Evolutionary conservation across 768 basidiomycete species (phyloP).

Genomic region (Rhizopogon rudus): DNA sequence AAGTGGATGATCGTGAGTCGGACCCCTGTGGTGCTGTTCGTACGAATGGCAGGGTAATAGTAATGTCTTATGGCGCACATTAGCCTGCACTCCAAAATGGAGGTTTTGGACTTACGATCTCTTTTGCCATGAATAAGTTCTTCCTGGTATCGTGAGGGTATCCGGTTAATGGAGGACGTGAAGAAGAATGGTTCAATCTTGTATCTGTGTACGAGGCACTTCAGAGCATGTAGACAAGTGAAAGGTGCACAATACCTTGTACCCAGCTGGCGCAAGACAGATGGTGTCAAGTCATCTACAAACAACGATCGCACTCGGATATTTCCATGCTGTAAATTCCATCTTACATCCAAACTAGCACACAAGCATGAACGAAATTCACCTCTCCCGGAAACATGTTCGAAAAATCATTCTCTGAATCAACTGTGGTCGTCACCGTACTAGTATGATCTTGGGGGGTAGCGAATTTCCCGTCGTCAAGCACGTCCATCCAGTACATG

Average conservation of each 20-base stretch:
- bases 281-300: slow-evolving; percentile 43
- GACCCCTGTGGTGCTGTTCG: slow-evolving; percentile 20
- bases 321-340: slow-evolving; percentile 21
- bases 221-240: not conserved
- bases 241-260: slow-evolving; percentile 33
- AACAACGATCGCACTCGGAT: slow-evolving; percentile 39
- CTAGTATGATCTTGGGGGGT: not conserved
- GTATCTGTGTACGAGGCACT: slow-evolving; percentile 27
- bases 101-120: slow-evolving; percentile 43
- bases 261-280: slow-evolving; percentile 53
- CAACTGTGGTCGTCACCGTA: slow-evolving; percentile 5
- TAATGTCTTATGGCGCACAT: slow-evolving; percentile 40
- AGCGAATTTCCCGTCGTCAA: slow-evolving; percentile 8
- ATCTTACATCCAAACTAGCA: not conserved
- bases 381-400: slow-evolving; percentile 27
- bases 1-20: slow-evolving; percentile 11
- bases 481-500: slow-evolving; percentile 22
- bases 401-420: slow-evolving; percentile 31
- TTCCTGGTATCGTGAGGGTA: slow-evolving; percentile 61
- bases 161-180: slow-evolving; percentile 61
- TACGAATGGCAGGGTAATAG: slow-evolving; percentile 49
- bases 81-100: not conserved
- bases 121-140: slow-evolving; percentile 31
- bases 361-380: slow-evolving; percentile 10
- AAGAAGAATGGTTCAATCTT: slow-evolving; percentile 62